Evolutionary conservation across 108 stramenopile species (phyloP).

Genomic region (Cyclotella atomus): DNA sequence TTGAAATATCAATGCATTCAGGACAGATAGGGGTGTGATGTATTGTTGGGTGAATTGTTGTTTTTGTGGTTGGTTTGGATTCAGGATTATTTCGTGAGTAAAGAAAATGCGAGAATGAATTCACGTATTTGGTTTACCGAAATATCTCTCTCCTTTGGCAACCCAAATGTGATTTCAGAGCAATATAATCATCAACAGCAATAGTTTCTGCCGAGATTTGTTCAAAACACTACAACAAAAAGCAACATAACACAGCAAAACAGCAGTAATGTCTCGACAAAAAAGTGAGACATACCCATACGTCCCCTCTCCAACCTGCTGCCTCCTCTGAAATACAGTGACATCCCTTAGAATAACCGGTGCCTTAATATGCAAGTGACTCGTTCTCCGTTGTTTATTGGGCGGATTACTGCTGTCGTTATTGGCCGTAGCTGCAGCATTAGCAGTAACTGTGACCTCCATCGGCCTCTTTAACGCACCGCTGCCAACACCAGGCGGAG

Average conservation of each 20-base stretch:
- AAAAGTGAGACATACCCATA: slow-evolving; percentile 65
- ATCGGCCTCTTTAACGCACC: too few relatives aligned
- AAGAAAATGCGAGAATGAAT: neutral
- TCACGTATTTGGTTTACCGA: slow-evolving; percentile 17
- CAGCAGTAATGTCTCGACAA: neutral
- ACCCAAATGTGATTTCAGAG: too few relatives aligned
- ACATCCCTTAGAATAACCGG: slow-evolving; percentile 81
- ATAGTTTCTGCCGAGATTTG: neutral
- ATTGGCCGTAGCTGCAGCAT: too few relatives aligned
- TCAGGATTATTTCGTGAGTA: slow-evolving; percentile 6
- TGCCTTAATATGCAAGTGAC: slow-evolving; percentile 58
- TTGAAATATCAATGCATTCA: slow-evolving; percentile 10
- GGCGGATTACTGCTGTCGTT: slow-evolving; percentile 2
- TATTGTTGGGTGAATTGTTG: slow-evolving; percentile 1
- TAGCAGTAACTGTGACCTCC: too few relatives aligned
- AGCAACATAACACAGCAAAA: slow-evolving; percentile 14
- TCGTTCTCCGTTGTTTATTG: slow-evolving; percentile 14
- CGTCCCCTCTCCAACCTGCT: slow-evolving; percentile 86
- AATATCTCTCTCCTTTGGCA: neutral
- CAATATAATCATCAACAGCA: neutral
- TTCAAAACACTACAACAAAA: neutral
- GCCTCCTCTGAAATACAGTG: slow-evolving; percentile 75
- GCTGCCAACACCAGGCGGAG: too few relatives aligned
- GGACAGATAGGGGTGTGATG: neutral
- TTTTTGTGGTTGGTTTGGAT: neutral